Conservation (phyloP, 2,329 filamentous ascomycete species). For the Fusarium falciforme region DNA sequence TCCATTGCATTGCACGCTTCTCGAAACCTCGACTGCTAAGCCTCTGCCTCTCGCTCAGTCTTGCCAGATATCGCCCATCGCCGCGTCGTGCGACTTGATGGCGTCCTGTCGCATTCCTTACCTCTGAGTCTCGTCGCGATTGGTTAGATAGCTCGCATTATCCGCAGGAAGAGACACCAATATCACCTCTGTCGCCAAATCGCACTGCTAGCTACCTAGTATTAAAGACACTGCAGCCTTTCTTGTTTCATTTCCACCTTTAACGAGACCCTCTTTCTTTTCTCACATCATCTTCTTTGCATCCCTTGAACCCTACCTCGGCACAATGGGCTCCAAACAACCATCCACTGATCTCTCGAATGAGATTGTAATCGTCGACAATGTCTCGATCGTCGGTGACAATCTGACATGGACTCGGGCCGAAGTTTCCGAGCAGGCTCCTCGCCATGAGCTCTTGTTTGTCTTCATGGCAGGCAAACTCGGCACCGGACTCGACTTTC, state of each 20-base stretch:
- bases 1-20: not conserved
- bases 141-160: slow-evolving; percentile 19
- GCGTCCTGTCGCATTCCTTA: not conserved
- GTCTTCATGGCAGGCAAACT: slow-evolving; percentile 26
- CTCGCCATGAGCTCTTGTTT: slow-evolving; percentile 46
- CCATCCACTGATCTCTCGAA: not conserved
- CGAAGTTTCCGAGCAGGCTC: slow-evolving; percentile 24
- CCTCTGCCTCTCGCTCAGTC: not conserved
- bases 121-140: slow-evolving; percentile 6
- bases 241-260: not conserved
- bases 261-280: not conserved
- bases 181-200: not conserved
- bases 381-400: slow-evolving; percentile 38
- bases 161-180: not conserved
- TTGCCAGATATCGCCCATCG: not conserved
- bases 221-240: slow-evolving; percentile 22
- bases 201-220: slow-evolving; percentile 2
- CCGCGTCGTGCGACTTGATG: not conserved
- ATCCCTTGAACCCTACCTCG: not conserved
- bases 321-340: slow-evolving; percentile 22
- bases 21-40: not conserved
- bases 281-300: not conserved
- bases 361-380: slow-evolving; percentile 15
- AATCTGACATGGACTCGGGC: slow-evolving; percentile 44
- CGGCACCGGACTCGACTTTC: slow-evolving; percentile 5